These are phyloP conservation scores for Prunus salicina DNA, from an alignment of 306 rosid genomes.

Conservation along the genomic window DNA sequence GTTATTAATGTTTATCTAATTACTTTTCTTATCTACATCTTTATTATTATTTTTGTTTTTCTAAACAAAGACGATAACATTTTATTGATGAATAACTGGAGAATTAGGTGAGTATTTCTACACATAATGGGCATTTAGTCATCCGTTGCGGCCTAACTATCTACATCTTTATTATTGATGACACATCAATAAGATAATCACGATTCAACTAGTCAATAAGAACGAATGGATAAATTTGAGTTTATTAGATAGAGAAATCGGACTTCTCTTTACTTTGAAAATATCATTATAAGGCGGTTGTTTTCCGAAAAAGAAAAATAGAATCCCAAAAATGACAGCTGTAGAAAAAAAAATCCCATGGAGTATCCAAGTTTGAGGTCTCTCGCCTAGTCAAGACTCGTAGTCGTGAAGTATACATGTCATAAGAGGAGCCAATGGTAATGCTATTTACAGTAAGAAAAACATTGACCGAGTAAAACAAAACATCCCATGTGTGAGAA, in stretches of 20 bases:
- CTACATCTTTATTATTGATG: neutral
- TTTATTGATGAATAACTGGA: rapidly evolving
- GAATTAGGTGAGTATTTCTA: too few species aligned
- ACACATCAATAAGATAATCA: neutral
- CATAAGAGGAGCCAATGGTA: neutral
- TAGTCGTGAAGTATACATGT: neutral
- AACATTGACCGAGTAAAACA: neutral
- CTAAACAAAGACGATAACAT: too few species aligned
- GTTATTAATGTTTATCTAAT: neutral
- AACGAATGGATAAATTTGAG: neutral
- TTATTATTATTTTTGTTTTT: too few species aligned
- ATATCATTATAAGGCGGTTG: too few species aligned
- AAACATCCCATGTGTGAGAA: neutral
- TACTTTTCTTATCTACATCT: neutral
- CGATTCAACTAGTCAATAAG: neutral
- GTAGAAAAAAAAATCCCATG: neutral
- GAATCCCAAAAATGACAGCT: neutral
- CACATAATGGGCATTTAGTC: too few species aligned
- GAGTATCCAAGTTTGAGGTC: neutral
- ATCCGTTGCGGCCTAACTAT: rapidly evolving
- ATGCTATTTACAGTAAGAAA: neutral
- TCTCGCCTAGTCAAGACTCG: neutral
- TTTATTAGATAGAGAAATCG: neutral
- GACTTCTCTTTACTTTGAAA: neutral
- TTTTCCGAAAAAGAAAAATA: too few species aligned